A percentile compares a stretch with the other conserved stretches of the same genome.
Conservation (phyloP, 139 green algal genomes). For the Gonium pectorale region DNA sequence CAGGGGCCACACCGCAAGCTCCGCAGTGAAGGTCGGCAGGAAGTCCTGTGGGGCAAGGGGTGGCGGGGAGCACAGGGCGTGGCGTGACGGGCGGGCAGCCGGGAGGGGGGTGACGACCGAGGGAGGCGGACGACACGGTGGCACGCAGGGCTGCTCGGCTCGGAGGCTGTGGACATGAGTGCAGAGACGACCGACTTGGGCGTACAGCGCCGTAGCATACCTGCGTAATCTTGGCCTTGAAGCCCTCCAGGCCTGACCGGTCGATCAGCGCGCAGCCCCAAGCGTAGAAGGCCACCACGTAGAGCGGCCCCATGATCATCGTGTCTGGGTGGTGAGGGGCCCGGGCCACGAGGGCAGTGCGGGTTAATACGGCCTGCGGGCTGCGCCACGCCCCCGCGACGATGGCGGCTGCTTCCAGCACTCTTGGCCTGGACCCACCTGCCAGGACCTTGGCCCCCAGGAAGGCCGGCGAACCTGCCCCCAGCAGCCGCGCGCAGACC, state of each 20-base stretch:
- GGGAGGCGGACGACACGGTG: too few species aligned
- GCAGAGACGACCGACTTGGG: too few species aligned
- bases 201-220: background rate
- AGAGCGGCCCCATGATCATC: constrained; percentile 55
- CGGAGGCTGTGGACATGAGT: too few species aligned
- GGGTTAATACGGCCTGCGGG: too few species aligned
- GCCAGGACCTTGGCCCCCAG: constrained; percentile 22
- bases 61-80: background rate
- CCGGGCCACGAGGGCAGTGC: background rate
- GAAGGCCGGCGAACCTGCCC: background rate
- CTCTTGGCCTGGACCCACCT: too few species aligned
- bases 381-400: too few species aligned
- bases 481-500: background rate
- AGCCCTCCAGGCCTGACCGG: constrained; percentile 33
- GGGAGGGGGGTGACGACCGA: too few species aligned
- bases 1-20: constrained; percentile 61
- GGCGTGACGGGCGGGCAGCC: too few species aligned
- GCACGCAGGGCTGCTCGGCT: too few species aligned
- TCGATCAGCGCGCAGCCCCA: constrained; percentile 59
- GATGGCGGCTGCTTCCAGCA: too few species aligned
- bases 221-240: constrained; percentile 51
- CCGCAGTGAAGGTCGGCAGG: constrained; percentile 55
- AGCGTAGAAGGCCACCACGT: constrained; percentile 60
- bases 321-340: too few species aligned
- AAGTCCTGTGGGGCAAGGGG: constrained; percentile 50